phyloP scores from a whole-genome alignment of 768 basidiomycete species.

The Boletus reticuloceps region DNA sequence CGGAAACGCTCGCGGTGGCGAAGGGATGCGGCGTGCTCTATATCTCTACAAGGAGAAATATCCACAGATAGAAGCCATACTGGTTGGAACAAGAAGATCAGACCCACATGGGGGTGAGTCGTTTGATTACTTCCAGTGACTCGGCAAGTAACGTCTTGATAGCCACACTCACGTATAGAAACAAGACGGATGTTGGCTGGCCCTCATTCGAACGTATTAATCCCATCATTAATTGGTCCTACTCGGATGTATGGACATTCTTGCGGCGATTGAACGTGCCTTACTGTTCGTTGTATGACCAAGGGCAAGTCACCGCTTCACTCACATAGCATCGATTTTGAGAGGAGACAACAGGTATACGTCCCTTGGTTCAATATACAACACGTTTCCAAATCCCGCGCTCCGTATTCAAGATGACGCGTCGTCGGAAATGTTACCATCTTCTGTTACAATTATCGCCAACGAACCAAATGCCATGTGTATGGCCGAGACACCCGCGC shows the following conservation, averaged over 20 bases:
- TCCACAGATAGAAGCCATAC: slow-evolving; percentile 71
- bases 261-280: slow-evolving; percentile 70
- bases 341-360: slow-evolving; percentile 67
- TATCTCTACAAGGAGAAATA: slow-evolving; percentile 65
- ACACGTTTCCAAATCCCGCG: slow-evolving; percentile 92
- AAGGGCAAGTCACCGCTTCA: slow-evolving; percentile 58
- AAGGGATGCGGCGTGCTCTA: slow-evolving; percentile 79
- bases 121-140: not conserved
- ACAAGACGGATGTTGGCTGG: slow-evolving; percentile 88
- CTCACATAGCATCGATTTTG: not conserved
- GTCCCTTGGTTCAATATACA: slow-evolving; percentile 91
- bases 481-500: slow-evolving; percentile 13
- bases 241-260: slow-evolving; percentile 87
- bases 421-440: slow-evolving; percentile 10
- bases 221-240: slow-evolving; percentile 95
- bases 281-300: slow-evolving; percentile 87
- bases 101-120: slow-evolving; percentile 95
- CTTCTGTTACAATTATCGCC: slow-evolving; percentile 23
- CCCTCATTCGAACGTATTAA: slow-evolving; percentile 88
- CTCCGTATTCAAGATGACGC: slow-evolving; percentile 40
- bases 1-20: slow-evolving; percentile 56
- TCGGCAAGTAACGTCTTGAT: not conserved
- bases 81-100: slow-evolving; percentile 84
- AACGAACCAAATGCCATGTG: slow-evolving; percentile 17
- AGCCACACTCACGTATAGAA: slow-evolving; percentile 72